Evolutionary conservation across 768 basidiomycete species (phyloP).

Genomic region (Boletus patriciae): DNA sequence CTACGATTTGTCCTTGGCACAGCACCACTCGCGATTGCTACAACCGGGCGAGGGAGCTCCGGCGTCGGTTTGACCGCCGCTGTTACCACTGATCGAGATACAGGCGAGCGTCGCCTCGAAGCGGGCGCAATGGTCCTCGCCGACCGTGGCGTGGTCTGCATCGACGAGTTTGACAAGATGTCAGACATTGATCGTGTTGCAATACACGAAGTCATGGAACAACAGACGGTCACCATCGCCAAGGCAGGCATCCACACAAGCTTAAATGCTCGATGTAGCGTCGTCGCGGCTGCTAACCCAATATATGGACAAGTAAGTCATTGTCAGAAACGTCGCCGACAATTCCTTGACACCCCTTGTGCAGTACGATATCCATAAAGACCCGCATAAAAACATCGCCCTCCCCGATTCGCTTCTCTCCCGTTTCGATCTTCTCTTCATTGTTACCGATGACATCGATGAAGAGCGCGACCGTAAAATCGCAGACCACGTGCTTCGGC

Average conservation of each 20-base stretch:
- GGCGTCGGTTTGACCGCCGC: slow-evolving; percentile 99
- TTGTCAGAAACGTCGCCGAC: neutral
- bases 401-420: slow-evolving; percentile 96
- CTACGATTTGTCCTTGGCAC: slow-evolving; percentile 94
- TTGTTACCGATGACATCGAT: slow-evolving; percentile 97
- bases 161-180: slow-evolving; percentile 99
- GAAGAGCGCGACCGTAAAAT: slow-evolving; percentile 91
- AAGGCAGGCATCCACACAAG: slow-evolving; percentile 99
- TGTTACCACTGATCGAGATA: slow-evolving; percentile 97
- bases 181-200: slow-evolving; percentile 98
- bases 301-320: slow-evolving; percentile 88
- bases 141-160: slow-evolving; percentile 97
- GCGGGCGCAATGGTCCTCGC: slow-evolving; percentile 99
- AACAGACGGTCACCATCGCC: slow-evolving; percentile 98
- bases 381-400: slow-evolving; percentile 98
- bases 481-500: slow-evolving; percentile 95
- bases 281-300: slow-evolving; percentile 97
- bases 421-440: slow-evolving; percentile 97
- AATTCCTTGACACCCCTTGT: slow-evolving; percentile 10
- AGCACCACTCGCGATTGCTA: slow-evolving; percentile 96
- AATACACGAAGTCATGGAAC: slow-evolving; percentile 99
- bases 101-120: slow-evolving; percentile 93
- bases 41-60: slow-evolving; percentile 96
- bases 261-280: slow-evolving; percentile 95
- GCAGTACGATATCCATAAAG: slow-evolving; percentile 99